A percentile compares a stretch with the other conserved stretches of the same genome.
These are phyloP conservation scores for Linnemannia schmuckeri DNA, from an alignment of 192 early-diverging fungal genomes.

Conservation along the genomic window DNA sequence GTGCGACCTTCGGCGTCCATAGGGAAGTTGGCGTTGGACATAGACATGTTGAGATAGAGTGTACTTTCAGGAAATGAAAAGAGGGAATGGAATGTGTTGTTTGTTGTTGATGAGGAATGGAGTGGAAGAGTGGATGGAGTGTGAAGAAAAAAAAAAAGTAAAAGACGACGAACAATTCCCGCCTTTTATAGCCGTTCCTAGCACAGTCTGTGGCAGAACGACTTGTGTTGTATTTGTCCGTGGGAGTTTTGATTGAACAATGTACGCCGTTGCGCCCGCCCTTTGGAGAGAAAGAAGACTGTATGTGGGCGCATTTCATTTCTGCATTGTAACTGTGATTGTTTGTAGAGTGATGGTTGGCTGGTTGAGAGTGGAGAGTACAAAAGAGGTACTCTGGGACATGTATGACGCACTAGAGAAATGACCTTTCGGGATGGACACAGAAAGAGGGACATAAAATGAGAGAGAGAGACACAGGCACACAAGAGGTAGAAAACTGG, in stretches of 20 bases:
- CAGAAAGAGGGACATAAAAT: neutral
- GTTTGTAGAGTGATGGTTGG: neutral
- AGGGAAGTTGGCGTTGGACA: constrained; percentile 85
- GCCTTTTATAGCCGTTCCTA: constrained; percentile 7
- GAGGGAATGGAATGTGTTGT: neutral
- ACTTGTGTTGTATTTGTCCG: neutral
- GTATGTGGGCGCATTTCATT: neutral
- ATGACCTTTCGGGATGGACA: neutral
- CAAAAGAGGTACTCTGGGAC: neutral
- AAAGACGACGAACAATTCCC: too few relatives aligned
- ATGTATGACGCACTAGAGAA: neutral
- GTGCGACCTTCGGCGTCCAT: constrained; percentile 79
- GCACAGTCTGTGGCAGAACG: neutral
- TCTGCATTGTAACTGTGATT: neutral
- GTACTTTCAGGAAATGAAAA: neutral
- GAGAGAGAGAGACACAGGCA: neutral
- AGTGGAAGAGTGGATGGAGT: constrained; percentile 9
- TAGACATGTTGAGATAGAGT: constrained; percentile 40
- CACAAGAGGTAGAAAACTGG: neutral
- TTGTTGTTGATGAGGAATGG: constrained; percentile 6
- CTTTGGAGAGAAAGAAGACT: neutral
- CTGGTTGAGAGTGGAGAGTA: too few relatives aligned
- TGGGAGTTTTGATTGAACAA: too few relatives aligned
- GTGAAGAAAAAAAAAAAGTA: neutral
- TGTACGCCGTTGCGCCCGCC: neutral